Evolutionary conservation across 129 eudicot species (phyloP).

Genomic region (Heracleum sosnowskyi): DNA sequence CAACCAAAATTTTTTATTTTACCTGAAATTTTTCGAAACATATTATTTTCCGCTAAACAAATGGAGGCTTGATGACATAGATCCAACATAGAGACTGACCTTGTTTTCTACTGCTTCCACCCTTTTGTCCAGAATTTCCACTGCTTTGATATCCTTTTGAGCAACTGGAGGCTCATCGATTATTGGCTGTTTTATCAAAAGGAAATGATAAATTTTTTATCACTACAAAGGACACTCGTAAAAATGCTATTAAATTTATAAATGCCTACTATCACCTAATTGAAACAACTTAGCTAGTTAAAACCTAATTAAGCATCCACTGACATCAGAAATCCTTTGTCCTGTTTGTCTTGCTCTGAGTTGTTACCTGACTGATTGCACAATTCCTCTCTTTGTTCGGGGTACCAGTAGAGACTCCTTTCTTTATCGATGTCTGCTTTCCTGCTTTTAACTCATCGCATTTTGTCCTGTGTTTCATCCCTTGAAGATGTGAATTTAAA

Average conservation of each 20-base stretch:
- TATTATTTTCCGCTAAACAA: neutral
- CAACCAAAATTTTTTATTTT: neutral
- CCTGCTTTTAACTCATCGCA: conserved; percentile 13
- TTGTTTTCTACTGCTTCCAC: neutral
- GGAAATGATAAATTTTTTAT: neutral
- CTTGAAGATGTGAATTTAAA: conserved; percentile 25
- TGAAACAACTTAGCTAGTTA: neutral
- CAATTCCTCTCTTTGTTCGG: neutral
- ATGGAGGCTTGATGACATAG: no score
- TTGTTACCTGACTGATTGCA: neutral
- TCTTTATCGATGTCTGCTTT: neutral
- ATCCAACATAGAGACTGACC: neutral
- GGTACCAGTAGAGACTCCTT: neutral
- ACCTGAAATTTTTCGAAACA: no score
- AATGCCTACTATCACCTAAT: neutral
- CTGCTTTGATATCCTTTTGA: neutral
- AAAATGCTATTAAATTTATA: no score
- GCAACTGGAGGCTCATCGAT: neutral
- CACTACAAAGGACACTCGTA: neutral
- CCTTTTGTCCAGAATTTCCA: conserved; percentile 1
- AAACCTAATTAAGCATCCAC: neutral
- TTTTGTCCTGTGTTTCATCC: conserved; percentile 20
- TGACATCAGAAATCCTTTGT: neutral
- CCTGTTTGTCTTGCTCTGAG: neutral
- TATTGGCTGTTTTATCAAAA: neutral